phyloP scores from a whole-genome alignment of 805 yeast genomes.

The Wickerhamiella australiensis region DNA sequence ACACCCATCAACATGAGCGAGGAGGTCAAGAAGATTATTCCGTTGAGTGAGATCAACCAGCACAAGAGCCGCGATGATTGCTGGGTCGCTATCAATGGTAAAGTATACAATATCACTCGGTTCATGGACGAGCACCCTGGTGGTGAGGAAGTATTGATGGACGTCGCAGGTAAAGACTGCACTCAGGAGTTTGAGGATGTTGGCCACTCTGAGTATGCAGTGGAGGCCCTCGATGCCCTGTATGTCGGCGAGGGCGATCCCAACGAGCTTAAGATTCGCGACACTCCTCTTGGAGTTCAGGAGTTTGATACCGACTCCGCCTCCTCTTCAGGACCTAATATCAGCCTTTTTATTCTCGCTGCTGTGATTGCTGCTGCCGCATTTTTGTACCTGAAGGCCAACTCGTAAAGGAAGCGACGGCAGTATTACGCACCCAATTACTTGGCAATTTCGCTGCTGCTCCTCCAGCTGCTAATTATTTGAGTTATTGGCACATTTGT shows the following conservation, averaged over 20 bases:
- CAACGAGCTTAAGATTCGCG: conserved; percentile 25
- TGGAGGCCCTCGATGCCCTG: conserved; percentile 55
- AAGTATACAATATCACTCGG: conserved; percentile 51
- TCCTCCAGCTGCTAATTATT: background rate
- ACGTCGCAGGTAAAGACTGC: conserved; percentile 73
- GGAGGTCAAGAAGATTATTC: conserved; percentile 21
- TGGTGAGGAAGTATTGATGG: conserved; percentile 70
- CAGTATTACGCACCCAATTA: too few relatives aligned
- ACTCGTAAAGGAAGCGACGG: background rate
- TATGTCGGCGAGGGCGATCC: conserved; percentile 70
- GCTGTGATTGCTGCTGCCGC: conserved; percentile 29
- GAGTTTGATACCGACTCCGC: conserved; percentile 18
- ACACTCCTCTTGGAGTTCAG: conserved; percentile 17
- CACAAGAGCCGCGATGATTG: conserved; percentile 43
- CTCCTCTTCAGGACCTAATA: conserved; percentile 20
- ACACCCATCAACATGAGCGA: conserved; percentile 8
- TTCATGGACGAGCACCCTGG: conserved; percentile 63
- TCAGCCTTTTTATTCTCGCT: conserved; percentile 23
- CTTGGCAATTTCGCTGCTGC: too few relatives aligned
- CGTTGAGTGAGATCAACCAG: conserved; percentile 35
- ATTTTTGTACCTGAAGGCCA: conserved; percentile 22
- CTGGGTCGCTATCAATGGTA: conserved; percentile 61
- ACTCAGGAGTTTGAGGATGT: conserved; percentile 63
- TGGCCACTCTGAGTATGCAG: conserved; percentile 96
- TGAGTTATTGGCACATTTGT: too few relatives aligned